Evolutionary conservation across 176 grass and related monocot genomes (phyloP).

Genomic region (Hordeum marinum): DNA sequence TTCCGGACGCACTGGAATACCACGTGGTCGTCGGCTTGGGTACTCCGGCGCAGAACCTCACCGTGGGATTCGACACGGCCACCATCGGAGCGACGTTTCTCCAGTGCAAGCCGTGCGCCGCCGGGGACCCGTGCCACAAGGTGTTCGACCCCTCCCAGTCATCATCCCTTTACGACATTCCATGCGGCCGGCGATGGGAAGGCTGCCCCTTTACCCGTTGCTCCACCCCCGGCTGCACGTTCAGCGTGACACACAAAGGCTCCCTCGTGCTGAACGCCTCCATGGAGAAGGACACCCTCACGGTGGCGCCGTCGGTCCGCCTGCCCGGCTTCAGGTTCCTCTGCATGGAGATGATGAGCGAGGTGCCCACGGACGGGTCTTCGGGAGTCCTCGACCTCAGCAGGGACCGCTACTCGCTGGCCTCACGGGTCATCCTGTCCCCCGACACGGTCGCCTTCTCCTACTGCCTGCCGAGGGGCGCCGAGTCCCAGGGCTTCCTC

Average conservation of each 20-base stretch:
- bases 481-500: conserved; percentile 24
- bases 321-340: conserved; percentile 39
- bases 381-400: conserved; percentile 43
- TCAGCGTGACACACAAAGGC: not conserved
- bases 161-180: conserved; percentile 28
- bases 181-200: conserved; percentile 15
- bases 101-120: conserved; percentile 46
- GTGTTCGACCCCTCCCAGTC: conserved; percentile 45
- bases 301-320: not conserved
- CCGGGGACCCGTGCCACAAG: not conserved
- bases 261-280: conserved; percentile 1
- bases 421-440: not conserved
- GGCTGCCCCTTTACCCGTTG: conserved; percentile 23
- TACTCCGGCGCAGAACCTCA: conserved; percentile 33
- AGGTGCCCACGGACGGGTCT: not conserved
- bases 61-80: not conserved
- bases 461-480: conserved; percentile 51
- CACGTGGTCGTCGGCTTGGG: conserved; percentile 42
- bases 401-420: conserved; percentile 32
- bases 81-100: not conserved
- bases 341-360: conserved; percentile 12
- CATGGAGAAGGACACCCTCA: conserved; percentile 39
- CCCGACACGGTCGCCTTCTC: conserved; percentile 42
- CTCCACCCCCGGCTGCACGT: not conserved
- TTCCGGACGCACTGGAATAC: conserved; percentile 19